Base-by-base conservation (phyloP, 2,329 filamentous ascomycete species). In the Periglandula ipomoeae region DNA sequence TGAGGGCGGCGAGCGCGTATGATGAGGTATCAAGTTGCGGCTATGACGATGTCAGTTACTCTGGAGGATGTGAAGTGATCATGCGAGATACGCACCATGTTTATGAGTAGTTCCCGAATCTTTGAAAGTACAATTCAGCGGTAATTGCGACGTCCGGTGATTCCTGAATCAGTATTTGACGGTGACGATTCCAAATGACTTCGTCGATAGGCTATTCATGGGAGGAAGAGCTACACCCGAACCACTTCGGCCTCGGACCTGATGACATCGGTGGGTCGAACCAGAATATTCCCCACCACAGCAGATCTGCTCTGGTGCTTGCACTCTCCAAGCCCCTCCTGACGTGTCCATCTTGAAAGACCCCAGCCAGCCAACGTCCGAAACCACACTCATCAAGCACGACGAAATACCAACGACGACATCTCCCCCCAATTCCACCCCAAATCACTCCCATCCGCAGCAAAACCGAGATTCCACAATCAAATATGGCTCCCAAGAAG, bases 1-100 rank as follows among this genome's bases (percentile, higher is more conserved):
- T 96, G 51, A 97, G 75, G 55, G 81, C 75, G 52, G 86, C 87
- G 61, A 97, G 82, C 60, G 87, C 65, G 66, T 84, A 87, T 55
- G 91, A 89, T 61, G 88, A 82, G 61, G 70, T 76, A 50, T 66
- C 61, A 41, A 67, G 61, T 44, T 55, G 50, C 38, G 52, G 52
- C 50, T 53, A 17, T 42, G 30, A 26, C 3, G 23, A 9, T 17
- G 23, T 45, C 20, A 37, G 27, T 41, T 42, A 13, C 26, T 15
- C 9, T 19, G n/a, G n/a, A n/a, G n/a, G n/a, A n/a, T n/a, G n/a
- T n/a, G n/a, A n/a, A n/a, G n/a, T n/a, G n/a, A n/a, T n/a, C n/a
- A n/a, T n/a, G 13, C 10, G n/a, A 13, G n/a, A 22, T n/a, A 8
- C 17, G 13, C 35, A 46, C 44, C 44, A 46, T 46, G 37, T 13